These are phyloP conservation scores for Tetrapisispora nanseiensis DNA, from an alignment of 805 yeast species.

Conservation along the genomic window DNA sequence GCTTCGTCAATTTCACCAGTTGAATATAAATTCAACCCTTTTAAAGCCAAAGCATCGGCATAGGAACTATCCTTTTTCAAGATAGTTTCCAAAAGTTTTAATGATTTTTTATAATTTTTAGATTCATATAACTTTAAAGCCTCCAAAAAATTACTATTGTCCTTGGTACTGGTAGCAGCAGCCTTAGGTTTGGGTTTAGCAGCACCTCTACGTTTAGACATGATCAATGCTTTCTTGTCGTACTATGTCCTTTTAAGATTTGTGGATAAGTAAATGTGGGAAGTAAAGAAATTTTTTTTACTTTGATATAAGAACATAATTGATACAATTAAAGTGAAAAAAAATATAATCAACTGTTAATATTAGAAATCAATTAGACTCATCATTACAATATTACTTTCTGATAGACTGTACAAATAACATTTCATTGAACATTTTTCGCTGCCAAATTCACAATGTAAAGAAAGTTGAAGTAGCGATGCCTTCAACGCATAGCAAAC, in stretches of 20 bases:
- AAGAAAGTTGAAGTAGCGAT: too few relatives aligned
- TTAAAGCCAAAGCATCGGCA: slow-evolving; percentile 75
- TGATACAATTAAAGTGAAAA: too few relatives aligned
- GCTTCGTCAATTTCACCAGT: slow-evolving; percentile 57
- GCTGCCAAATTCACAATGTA: too few relatives aligned
- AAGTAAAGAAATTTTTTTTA: too few relatives aligned
- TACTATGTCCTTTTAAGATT: neutral
- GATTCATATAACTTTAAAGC: slow-evolving; percentile 76
- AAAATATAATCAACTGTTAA: too few relatives aligned
- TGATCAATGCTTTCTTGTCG: neutral
- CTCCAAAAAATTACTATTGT: slow-evolving; percentile 65
- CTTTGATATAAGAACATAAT: too few relatives aligned
- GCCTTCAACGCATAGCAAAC: too few relatives aligned
- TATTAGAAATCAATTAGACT: too few relatives aligned
- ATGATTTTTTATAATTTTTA: slow-evolving; percentile 79
- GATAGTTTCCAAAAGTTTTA: slow-evolving; percentile 64
- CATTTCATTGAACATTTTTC: too few relatives aligned
- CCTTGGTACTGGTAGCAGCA: slow-evolving; percentile 37
- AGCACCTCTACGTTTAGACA: slow-evolving; percentile 19
- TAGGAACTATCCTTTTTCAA: slow-evolving; percentile 67
- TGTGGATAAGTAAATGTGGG: neutral
- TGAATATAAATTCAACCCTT: slow-evolving; percentile 60
- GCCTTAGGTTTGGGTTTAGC: slow-evolving; percentile 9
- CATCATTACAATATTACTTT: too few relatives aligned
- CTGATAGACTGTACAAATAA: too few relatives aligned